Conservation (phyloP, 208 protist species). For the Trypanosoma avium region DNA sequence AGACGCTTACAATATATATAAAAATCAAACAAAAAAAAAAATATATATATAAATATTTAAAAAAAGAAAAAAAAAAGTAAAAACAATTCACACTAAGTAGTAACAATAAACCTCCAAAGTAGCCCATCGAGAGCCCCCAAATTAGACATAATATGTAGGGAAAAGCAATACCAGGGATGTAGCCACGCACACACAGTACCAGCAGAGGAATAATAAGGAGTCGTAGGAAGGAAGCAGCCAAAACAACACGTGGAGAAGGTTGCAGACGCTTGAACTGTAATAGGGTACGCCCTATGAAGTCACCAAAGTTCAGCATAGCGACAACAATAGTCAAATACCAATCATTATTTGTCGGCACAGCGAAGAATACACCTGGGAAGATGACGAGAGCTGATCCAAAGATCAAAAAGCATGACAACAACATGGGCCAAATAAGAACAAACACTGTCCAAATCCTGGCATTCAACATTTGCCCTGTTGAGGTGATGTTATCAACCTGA, state of each 20-base stretch:
- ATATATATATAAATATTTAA: neutral
- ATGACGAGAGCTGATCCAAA: slow-evolving; percentile 63
- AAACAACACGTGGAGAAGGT: slow-evolving; percentile 43
- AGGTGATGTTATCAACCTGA: slow-evolving; percentile 54
- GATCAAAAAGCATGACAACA: slow-evolving; percentile 54
- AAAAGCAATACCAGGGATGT: slow-evolving; percentile 40
- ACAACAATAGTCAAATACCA: slow-evolving; percentile 71
- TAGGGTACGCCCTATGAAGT: slow-evolving; percentile 51
- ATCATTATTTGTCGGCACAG: slow-evolving; percentile 23
- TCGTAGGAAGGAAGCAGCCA: slow-evolving; percentile 44
- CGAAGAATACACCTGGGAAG: slow-evolving; percentile 75
- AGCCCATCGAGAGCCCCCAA: slow-evolving; percentile 74
- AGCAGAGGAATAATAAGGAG: slow-evolving; percentile 56
- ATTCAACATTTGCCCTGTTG: slow-evolving; percentile 61
- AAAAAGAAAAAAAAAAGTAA: neutral
- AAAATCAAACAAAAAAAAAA: neutral
- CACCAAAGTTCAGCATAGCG: slow-evolving; percentile 59
- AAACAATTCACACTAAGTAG: neutral
- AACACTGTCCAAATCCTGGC: slow-evolving; percentile 39
- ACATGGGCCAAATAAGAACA: slow-evolving; percentile 67
- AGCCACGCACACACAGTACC: slow-evolving; percentile 53
- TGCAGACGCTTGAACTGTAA: slow-evolving; percentile 42
- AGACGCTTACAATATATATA: neutral
- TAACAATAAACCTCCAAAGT: slow-evolving; percentile 39
- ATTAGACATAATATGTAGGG: slow-evolving; percentile 59